phyloP scores from a whole-genome alignment of 2,329 filamentous ascomycete species.

The Pseudopithomyces maydicus region DNA sequence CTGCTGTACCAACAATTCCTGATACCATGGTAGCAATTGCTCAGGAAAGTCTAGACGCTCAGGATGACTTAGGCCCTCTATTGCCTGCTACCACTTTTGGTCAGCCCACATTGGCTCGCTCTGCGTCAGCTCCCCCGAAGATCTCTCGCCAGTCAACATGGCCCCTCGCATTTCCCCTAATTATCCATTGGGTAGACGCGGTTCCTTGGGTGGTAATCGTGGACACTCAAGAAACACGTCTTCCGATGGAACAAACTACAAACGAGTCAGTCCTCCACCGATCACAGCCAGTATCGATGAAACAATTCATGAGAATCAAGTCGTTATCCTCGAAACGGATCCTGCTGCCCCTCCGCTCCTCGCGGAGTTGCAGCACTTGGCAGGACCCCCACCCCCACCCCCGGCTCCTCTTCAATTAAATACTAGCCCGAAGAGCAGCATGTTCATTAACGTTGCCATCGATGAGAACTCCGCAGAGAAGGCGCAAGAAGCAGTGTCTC shows the following conservation, averaged over 20 bases:
- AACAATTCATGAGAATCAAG: slow-evolving; percentile 52
- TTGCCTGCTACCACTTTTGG: slow-evolving; percentile 55
- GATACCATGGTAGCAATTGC: slow-evolving; percentile 44
- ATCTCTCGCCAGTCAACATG: slow-evolving; percentile 31
- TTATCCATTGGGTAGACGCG: slow-evolving; percentile 37
- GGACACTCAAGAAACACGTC: slow-evolving; percentile 51
- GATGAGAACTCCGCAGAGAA: slow-evolving; percentile 44
- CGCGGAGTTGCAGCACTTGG: slow-evolving; percentile 66
- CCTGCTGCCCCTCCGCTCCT: slow-evolving; percentile 56
- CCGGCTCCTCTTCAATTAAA: slow-evolving; percentile 46
- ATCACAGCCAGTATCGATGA: slow-evolving; percentile 61
- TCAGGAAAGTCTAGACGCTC: slow-evolving; percentile 35
- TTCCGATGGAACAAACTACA: slow-evolving; percentile 47
- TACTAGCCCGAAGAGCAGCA: slow-evolving; percentile 29
- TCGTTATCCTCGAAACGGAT: slow-evolving; percentile 51
- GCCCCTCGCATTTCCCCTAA: slow-evolving; percentile 31
- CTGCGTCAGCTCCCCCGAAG: slow-evolving; percentile 56
- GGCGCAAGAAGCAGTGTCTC: slow-evolving; percentile 24
- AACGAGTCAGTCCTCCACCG: slow-evolving; percentile 45
- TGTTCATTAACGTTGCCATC: slow-evolving; percentile 53
- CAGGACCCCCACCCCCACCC: slow-evolving; percentile 58
- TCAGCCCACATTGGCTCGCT: slow-evolving; percentile 46
- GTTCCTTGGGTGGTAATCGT: slow-evolving; percentile 42
- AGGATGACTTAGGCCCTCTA: slow-evolving; percentile 53
- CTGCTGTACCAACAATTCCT: slow-evolving; percentile 62